phyloP scores from a whole-genome alignment of 108 stramenopile genomes.

The Aurantiochytrium sp. region DNA sequence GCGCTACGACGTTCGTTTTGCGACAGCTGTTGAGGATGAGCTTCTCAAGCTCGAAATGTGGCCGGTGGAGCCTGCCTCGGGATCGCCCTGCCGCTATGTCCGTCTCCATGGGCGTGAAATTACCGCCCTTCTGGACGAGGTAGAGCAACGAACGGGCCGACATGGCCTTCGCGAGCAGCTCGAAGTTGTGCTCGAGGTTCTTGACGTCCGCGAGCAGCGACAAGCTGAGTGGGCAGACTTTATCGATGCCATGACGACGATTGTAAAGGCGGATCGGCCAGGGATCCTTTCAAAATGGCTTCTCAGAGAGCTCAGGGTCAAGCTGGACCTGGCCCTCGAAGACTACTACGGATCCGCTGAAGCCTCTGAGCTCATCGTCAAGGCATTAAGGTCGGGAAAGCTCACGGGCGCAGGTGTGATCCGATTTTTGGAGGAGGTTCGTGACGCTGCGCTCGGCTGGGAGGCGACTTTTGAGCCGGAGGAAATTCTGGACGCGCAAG shows the following conservation, averaged over 20 bases:
- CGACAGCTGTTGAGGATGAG: neutral
- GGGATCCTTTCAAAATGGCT: neutral
- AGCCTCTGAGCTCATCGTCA: neutral
- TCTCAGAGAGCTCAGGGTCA: neutral
- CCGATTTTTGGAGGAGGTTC: neutral
- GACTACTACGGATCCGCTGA: neutral
- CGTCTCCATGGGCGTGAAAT: neutral
- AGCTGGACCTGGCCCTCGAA: neutral
- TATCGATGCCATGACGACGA: neutral
- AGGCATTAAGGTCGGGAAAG: neutral
- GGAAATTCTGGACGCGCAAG: neutral
- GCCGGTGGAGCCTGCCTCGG: neutral
- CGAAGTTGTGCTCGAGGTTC: neutral
- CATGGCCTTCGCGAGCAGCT: neutral
- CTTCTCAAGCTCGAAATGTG: neutral
- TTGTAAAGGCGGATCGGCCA: neutral
- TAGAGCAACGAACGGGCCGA: neutral
- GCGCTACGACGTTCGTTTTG: neutral
- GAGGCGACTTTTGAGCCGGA: neutral
- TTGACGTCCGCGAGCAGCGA: neutral
- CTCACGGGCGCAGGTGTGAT: neutral
- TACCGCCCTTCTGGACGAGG: neutral
- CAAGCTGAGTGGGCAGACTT: neutral
- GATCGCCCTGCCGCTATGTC: neutral
- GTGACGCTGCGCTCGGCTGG: neutral